A percentile compares a stretch with the other conserved stretches of the same genome.
These are phyloP conservation scores for Castanea sativa DNA, from an alignment of 306 rosid species.

Conservation along the genomic window DNA sequence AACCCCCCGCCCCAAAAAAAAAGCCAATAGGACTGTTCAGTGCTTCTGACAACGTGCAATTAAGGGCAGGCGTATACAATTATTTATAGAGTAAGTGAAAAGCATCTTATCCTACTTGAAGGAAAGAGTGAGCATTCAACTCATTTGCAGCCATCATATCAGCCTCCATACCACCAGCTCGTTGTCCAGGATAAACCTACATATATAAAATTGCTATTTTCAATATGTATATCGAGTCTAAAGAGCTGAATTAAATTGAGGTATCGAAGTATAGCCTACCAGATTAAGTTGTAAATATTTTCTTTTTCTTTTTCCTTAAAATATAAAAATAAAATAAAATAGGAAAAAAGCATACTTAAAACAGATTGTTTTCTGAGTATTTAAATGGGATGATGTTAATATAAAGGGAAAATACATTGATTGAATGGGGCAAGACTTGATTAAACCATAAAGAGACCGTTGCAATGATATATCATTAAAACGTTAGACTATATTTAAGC, in stretches of 20 bases:
- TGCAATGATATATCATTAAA: background rate
- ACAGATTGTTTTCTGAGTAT: too few species aligned
- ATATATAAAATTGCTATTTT: constrained; percentile 9
- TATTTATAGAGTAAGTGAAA: constrained; percentile 9
- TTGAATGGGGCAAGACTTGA: background rate
- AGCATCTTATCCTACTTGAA: constrained; percentile 60
- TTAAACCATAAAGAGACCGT: background rate
- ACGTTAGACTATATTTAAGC: background rate
- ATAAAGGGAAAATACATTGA: background rate
- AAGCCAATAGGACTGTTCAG: background rate
- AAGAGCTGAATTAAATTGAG: constrained; percentile 4
- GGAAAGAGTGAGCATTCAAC: constrained; percentile 73
- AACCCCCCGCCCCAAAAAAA: background rate
- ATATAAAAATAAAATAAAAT: background rate
- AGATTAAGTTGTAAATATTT: background rate
- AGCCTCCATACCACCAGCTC: constrained; percentile 82
- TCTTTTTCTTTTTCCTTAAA: too few species aligned
- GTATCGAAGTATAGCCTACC: background rate
- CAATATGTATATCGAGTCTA: background rate
- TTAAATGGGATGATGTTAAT: background rate
- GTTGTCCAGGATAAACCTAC: constrained; percentile 92
- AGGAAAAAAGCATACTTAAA: background rate
- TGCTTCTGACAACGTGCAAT: constrained; percentile 9
- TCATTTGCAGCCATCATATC: constrained; percentile 97
- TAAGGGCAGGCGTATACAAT: background rate